A percentile compares a stretch with the other conserved stretches of the same genome.
phyloP scores from a whole-genome alignment of 2,329 filamentous ascomycete species.

The Xylaria polymorpha region DNA sequence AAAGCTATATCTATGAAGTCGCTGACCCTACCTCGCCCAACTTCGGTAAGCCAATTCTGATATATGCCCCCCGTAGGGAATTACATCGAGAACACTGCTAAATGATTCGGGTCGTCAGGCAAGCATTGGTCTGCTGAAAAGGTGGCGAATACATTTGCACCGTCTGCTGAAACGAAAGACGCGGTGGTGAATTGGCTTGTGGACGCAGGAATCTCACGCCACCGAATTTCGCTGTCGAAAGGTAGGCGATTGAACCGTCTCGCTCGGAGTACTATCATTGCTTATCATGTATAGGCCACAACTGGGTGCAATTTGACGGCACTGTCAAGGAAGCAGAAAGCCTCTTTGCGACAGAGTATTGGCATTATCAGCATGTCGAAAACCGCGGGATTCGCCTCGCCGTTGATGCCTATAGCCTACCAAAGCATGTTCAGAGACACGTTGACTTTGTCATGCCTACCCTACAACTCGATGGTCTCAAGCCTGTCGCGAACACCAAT shows the following conservation, averaged over 20 bases:
- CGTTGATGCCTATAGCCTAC: constrained; percentile 57
- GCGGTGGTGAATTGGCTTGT: constrained; percentile 66
- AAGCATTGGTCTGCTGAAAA: constrained; percentile 58
- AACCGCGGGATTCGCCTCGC: constrained; percentile 54
- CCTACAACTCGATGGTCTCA: constrained; percentile 52
- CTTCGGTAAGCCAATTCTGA: constrained; percentile 53
- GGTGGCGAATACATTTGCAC: constrained; percentile 58
- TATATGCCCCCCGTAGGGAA: background rate
- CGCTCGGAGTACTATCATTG: background rate
- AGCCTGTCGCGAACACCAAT: constrained; percentile 36
- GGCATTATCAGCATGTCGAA: constrained; percentile 51
- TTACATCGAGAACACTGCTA: background rate
- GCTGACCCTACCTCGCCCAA: constrained; percentile 57
- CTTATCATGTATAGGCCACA: constrained; percentile 48
- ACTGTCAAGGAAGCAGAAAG: constrained; percentile 64
- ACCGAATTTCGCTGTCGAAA: constrained; percentile 61
- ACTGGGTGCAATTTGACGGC: constrained; percentile 67
- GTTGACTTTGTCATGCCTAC: constrained; percentile 58
- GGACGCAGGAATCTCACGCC: constrained; percentile 60
- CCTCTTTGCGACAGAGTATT: constrained; percentile 64
- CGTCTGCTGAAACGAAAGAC: constrained; percentile 58
- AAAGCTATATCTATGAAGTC: constrained; percentile 58
- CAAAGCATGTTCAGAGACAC: constrained; percentile 52
- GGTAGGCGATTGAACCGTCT: constrained; percentile 44
- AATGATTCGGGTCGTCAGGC: constrained; percentile 18